Evolutionary conservation across 2,329 filamentous ascomycete genomes (phyloP).

Genomic region (Nigrospora osmanthi): DNA sequence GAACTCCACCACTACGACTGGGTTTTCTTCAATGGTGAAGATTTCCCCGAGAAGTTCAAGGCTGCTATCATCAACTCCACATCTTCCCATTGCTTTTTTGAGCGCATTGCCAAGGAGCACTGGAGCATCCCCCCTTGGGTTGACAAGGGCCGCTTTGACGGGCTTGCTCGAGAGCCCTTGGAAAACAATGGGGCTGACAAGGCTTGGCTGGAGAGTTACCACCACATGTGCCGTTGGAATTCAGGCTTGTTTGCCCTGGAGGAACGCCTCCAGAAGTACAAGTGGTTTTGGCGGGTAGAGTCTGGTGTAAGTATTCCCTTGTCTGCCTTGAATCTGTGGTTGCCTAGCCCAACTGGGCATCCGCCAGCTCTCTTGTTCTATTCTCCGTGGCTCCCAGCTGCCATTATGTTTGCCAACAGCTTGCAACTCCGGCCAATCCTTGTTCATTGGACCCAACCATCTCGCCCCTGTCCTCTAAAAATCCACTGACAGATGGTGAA

Average conservation of each 20-base stretch:
- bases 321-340: not conserved
- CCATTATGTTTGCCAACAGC: too few species aligned
- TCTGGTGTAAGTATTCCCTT: slow-evolving; percentile 41
- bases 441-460: not conserved
- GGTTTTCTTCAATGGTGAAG: slow-evolving; percentile 79
- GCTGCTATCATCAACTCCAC: slow-evolving; percentile 58
- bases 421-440: too few species aligned
- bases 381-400: too few species aligned
- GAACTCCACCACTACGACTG: slow-evolving; percentile 71
- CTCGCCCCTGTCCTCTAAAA: not conserved
- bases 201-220: slow-evolving; percentile 56
- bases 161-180: slow-evolving; percentile 56
- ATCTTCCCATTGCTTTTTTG: slow-evolving; percentile 62
- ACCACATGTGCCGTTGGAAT: slow-evolving; percentile 78
- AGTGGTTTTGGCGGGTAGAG: slow-evolving; percentile 55
- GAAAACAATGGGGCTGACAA: slow-evolving; percentile 60
- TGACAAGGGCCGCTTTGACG: slow-evolving; percentile 53
- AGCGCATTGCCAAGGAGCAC: slow-evolving; percentile 66
- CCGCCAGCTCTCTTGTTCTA: not conserved
- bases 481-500: not conserved
- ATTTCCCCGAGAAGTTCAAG: slow-evolving; percentile 74
- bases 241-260: slow-evolving; percentile 77
- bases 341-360: not conserved
- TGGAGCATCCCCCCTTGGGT: slow-evolving; percentile 72
- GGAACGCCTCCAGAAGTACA: slow-evolving; percentile 53